Base-by-base conservation (phyloP, 495 filamentous ascomycete species). In the Tuber melanosporum region DNA sequence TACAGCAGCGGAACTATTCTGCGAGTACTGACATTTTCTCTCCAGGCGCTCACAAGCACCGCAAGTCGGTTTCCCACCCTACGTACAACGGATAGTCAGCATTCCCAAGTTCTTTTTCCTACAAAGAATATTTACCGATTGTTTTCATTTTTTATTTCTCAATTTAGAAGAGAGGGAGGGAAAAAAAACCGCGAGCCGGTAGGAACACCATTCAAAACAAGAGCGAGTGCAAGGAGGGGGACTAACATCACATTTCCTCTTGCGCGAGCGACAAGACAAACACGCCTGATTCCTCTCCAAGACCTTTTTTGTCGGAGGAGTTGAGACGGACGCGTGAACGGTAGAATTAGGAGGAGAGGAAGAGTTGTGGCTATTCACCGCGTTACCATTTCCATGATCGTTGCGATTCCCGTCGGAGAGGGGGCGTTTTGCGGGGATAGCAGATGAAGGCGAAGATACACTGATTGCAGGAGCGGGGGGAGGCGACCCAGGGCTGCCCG, bases 241-340 rank as follows among this genome's bases (percentile, higher is more conserved):
- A 82, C 81, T 73, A 75, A 82, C 81, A 79, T 82, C 81, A 45
- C 81, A 82, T 73, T 82, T 82, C 43, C 81, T 74, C 71, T 82
- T 82, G n/a, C 81, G 72, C 22, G 77, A 76, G 73, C 81, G 81
- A 82, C 81, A 82, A 62, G 77, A 76, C 10, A 82, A 77, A 73
- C 81, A 82, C 32, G 81, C 81, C 69, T 82, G 81, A 73, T 82
- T 82, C 10, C 81, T 75, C 52, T 82, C 81, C 32, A 82, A 77
- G 2, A 82, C 81, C 80, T 82, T 82, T 62, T 82, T 82, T 19
- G 80, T 82, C 36, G 81, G 80, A 14, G 80, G 80, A 0, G 80
- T 81, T 66, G 72, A 69, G 20, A 70, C 32, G 47, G 75, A 45
- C 26, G 79, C 42, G 6, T 72, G 66, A n/a, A 62, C 43, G 43